Evolutionary conservation across 2,329 filamentous ascomycete genomes (phyloP), one percentile per base, ranked within the genome.

Genomic region (Cercospora sojina): DNA sequence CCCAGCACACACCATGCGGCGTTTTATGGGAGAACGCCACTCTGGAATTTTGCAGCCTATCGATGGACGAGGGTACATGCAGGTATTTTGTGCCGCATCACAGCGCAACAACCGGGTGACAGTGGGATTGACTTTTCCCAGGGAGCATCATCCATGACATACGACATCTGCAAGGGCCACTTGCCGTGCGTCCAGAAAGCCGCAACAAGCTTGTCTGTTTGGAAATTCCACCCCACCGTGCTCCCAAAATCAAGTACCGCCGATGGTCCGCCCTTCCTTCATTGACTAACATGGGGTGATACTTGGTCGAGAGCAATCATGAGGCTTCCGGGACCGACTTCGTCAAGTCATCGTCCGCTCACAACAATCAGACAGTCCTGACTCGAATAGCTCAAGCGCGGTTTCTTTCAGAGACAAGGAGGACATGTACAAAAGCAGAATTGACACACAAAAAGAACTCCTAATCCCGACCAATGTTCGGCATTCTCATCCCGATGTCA

Each of bases 51-150:
- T 38, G 23, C 25, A 59, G 12, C 20, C 23, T 60, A 13, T 29
- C 38, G 20, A 60, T 60, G 23, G 12, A 18, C 58, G 18, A 29
- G 20, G 13, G n/a, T 32, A 56, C 35, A 60, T 63, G 55, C 64
- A 63, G 59, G 64, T 60, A 53, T 63, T 63, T 43, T 60, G 41
- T 59, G 53, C 53, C 59, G 59, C 53, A 29, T 58, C 59, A 65
- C 47, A 43, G 32, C 47, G 27, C 59, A 32, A 32, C 38, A 31
- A 43, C 38, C 38, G 59, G 41, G 23, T 16, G 16, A 59, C 38
- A 59, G 53, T 66, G 60, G 64, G 59, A 53, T 63, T 59, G 60
- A 47, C 29, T 66, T 66, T 66, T 32, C 7, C 29, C 27, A 35
- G 27, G 49, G 59, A 62, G n/a, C 41, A 20, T n/a, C 5, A 53